Evolutionary conservation across 2,329 filamentous ascomycete genomes (phyloP).

Genomic region (Cryphonectria japonica): DNA sequence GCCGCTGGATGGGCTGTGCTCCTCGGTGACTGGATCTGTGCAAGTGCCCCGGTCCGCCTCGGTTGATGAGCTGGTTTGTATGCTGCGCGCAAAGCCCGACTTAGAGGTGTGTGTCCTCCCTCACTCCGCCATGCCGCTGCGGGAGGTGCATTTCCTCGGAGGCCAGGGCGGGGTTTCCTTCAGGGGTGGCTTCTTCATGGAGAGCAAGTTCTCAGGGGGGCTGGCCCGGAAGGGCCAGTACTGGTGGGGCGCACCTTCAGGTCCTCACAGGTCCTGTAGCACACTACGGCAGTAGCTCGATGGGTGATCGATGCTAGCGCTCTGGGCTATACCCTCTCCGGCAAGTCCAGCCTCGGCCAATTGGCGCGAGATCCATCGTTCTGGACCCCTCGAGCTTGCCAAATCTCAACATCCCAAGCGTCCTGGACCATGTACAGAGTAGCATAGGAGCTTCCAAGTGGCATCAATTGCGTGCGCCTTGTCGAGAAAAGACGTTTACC

Average conservation of each 20-base stretch:
- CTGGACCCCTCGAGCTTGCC: not conserved
- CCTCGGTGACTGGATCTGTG: not conserved
- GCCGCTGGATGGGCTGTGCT: not conserved
- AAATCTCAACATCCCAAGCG: not conserved
- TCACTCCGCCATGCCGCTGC: not conserved
- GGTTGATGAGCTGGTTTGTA: not conserved
- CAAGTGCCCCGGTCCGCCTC: not conserved
- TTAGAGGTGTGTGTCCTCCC: not conserved
- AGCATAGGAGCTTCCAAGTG: not conserved
- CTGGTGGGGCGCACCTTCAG: not conserved
- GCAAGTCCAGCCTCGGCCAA: slow-evolving; percentile 14
- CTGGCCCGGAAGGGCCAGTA: not conserved
- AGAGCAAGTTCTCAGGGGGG: not conserved
- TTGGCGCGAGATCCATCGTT: not conserved
- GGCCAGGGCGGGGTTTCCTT: not conserved
- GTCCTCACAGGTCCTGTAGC: not conserved
- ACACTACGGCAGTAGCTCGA: not conserved
- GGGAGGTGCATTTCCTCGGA: slow-evolving; percentile 15
- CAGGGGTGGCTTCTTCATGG: not conserved
- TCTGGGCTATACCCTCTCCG: not conserved
- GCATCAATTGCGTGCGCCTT: not conserved
- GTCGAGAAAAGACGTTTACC: not conserved
- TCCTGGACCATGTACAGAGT: not conserved
- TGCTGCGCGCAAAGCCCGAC: not conserved
- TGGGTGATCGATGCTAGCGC: not conserved